Evolutionary conservation across 2,329 filamentous ascomycete species (phyloP), one percentile per base, ranked within the genome.

Genomic region (Curvularia lunata): DNA sequence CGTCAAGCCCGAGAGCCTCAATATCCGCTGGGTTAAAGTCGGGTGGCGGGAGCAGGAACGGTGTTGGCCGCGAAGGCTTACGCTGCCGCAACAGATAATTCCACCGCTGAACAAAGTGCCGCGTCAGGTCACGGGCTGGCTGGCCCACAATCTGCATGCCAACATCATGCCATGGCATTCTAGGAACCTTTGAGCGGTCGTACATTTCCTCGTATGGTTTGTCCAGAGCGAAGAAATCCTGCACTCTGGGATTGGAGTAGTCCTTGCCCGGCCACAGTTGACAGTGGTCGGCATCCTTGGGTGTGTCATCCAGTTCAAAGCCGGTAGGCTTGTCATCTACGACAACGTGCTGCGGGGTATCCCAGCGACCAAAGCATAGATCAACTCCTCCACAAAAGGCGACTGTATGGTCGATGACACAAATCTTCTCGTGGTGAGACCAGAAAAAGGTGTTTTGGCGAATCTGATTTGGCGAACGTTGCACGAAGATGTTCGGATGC

Each of bases 381-480:
- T 99, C 95, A 61, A 99, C 91, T 34, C 95, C 95, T 59, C 95
- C 95, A 48, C 97, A 88, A 75, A 99, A 98, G 10, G 94, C 95
- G 48, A 98, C 88, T 52, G 94, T 95, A 72, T 98, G 95, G 74
- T 99, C 95, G 18, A 99, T 91, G 40, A 99, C 88, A 71, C 92
- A 94, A n/a, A 99, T 85, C 78, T 99, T 99, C 76, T 99, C 95
- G 78, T 99, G 95, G 74, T 99, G 95, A 1, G 95, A 95, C 83
- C 96, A 99, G 82, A 99, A 99, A 81, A 99, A 99, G 45, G 97
- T 96, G 70, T 98, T 98, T 79, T 99, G 96, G 72, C 96, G 91
- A 78, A 98, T 93, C 77, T 99, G 95, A 69, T 99, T 97, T 0
- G 95, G 95, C 3, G 95, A 98, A 69, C 95, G 85, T 74, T 98